These are phyloP conservation scores for Myxozyma sirexii DNA, from an alignment of 805 yeast species.

Conservation along the genomic window DNA sequence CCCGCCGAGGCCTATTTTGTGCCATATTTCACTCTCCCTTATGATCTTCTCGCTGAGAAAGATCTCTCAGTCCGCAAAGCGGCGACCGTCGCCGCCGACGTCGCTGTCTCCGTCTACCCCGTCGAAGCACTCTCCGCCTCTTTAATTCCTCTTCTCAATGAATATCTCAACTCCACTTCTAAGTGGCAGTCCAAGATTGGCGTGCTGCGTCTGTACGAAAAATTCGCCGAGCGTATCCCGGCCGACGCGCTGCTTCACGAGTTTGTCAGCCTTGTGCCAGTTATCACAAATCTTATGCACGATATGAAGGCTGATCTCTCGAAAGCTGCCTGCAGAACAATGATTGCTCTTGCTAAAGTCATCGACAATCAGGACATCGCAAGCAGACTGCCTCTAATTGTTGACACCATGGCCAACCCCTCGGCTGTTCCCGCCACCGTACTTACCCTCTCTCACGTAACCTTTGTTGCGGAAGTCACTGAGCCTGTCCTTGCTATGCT, in stretches of 20 bases:
- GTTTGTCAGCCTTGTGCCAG: slow-evolving; percentile 78
- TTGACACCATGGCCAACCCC: slow-evolving; percentile 89
- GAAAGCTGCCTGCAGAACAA: slow-evolving; percentile 72
- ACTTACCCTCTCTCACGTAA: slow-evolving; percentile 85
- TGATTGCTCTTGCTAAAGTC: slow-evolving; percentile 72
- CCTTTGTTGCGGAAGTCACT: slow-evolving; percentile 97
- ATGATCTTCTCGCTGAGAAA: slow-evolving; percentile 80
- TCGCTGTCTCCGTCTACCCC: slow-evolving; percentile 70
- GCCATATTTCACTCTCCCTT: slow-evolving; percentile 62
- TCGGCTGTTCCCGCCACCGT: slow-evolving; percentile 85
- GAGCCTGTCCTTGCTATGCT: slow-evolving; percentile 89
- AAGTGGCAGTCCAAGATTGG: slow-evolving; percentile 85
- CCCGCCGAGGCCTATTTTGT: slow-evolving; percentile 54
- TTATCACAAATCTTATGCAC: slow-evolving; percentile 84
- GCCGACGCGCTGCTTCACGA: slow-evolving; percentile 81
- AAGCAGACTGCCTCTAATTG: slow-evolving; percentile 81
- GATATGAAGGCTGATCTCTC: slow-evolving; percentile 97
- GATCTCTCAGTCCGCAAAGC: slow-evolving; percentile 84
- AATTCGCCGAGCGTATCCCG: slow-evolving; percentile 75
- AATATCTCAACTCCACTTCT: slow-evolving; percentile 75
- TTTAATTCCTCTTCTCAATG: slow-evolving; percentile 61
- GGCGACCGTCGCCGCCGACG: slow-evolving; percentile 76
- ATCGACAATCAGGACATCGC: slow-evolving; percentile 90
- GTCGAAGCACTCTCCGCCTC: slow-evolving; percentile 76
- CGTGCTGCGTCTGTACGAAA: slow-evolving; percentile 64